These are phyloP conservation scores for Daedaleopsis nitida DNA, from an alignment of 768 basidiomycete species.

Conservation along the genomic window DNA sequence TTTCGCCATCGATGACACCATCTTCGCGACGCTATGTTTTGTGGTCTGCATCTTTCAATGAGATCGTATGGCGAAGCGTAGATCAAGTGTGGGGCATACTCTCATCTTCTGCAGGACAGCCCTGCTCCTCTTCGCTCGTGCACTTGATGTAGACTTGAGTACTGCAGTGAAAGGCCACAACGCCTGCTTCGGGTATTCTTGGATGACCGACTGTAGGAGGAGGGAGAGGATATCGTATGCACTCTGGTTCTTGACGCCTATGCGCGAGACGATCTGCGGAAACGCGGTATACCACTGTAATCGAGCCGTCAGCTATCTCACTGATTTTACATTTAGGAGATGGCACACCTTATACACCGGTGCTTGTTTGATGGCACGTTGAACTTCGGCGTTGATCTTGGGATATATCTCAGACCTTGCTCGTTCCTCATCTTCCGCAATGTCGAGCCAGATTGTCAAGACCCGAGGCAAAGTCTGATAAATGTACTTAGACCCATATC, in stretches of 20 bases:
- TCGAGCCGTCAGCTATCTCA: slow-evolving; percentile 4
- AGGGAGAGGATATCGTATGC: slow-evolving; percentile 61
- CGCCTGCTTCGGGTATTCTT: slow-evolving; percentile 85
- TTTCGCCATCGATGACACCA: slow-evolving; percentile 54
- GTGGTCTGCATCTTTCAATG: slow-evolving; percentile 45
- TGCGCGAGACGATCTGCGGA: slow-evolving; percentile 94
- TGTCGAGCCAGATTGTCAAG: slow-evolving; percentile 92
- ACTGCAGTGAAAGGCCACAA: slow-evolving; percentile 93
- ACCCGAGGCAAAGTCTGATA: slow-evolving; percentile 95
- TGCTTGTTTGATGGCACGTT: slow-evolving; percentile 54
- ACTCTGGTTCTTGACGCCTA: slow-evolving; percentile 68
- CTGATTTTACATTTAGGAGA: too few species aligned
- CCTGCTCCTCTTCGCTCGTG: slow-evolving; percentile 61
- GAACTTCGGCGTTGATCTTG: slow-evolving; percentile 52
- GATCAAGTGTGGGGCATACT: slow-evolving; percentile 38
- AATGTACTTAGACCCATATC: slow-evolving; percentile 88
- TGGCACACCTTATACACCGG: slow-evolving; percentile 77
- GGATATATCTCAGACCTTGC: slow-evolving; percentile 40
- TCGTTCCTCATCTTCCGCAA: slow-evolving; percentile 55
- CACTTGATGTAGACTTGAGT: slow-evolving; percentile 75
- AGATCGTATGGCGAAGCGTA: background rate
- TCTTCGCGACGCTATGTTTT: slow-evolving; percentile 44
- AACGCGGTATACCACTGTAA: slow-evolving; percentile 92
- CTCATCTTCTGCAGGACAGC: slow-evolving; percentile 58
- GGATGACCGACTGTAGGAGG: slow-evolving; percentile 75